Evolutionary conservation across 208 protist genomes (phyloP).

Genomic region (Leptomonas seymouri): DNA sequence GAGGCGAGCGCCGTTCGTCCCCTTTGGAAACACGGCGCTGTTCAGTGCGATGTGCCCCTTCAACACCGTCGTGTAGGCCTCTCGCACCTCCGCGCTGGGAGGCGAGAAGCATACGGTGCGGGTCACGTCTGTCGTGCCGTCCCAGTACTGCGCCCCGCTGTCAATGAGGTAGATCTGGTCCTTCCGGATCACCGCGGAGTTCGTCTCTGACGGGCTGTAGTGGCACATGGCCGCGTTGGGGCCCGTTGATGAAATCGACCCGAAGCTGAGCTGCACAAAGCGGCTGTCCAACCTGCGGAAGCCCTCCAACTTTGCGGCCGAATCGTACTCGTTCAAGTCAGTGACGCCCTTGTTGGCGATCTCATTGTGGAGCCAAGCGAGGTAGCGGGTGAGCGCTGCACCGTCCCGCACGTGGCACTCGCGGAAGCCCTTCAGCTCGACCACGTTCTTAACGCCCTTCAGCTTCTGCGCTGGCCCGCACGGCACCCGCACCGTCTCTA

Average conservation of each 20-base stretch:
- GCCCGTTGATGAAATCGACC: slow-evolving; percentile 91
- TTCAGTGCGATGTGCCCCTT: slow-evolving; percentile 95
- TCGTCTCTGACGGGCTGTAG: slow-evolving; percentile 80
- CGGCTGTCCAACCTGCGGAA: slow-evolving; percentile 75
- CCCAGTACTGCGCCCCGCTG: slow-evolving; percentile 95
- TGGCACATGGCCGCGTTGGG: slow-evolving; percentile 96
- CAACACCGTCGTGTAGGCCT: slow-evolving; percentile 96
- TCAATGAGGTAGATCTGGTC: slow-evolving; percentile 95
- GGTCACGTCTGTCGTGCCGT: slow-evolving; percentile 98
- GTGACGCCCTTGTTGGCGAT: slow-evolving; percentile 59
- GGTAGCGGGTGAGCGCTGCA: slow-evolving; percentile 89
- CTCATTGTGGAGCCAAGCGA: slow-evolving; percentile 90
- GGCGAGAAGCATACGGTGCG: slow-evolving; percentile 94
- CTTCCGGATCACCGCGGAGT: slow-evolving; percentile 57
- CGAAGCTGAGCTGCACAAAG: slow-evolving; percentile 94
- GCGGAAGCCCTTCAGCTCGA: slow-evolving; percentile 93
- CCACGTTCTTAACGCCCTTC: slow-evolving; percentile 93
- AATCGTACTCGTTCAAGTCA: slow-evolving; percentile 87
- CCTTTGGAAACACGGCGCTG: slow-evolving; percentile 85
- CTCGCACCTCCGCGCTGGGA: slow-evolving; percentile 62
- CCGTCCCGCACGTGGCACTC: slow-evolving; percentile 94
- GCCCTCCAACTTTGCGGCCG: slow-evolving; percentile 68
- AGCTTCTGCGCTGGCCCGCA: slow-evolving; percentile 75
- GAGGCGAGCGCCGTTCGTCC: slow-evolving; percentile 76
- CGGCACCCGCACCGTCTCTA: slow-evolving; percentile 41